Evolutionary conservation across 202 grass and related monocot species (phyloP).

Genomic region (Digitaria exilis): DNA sequence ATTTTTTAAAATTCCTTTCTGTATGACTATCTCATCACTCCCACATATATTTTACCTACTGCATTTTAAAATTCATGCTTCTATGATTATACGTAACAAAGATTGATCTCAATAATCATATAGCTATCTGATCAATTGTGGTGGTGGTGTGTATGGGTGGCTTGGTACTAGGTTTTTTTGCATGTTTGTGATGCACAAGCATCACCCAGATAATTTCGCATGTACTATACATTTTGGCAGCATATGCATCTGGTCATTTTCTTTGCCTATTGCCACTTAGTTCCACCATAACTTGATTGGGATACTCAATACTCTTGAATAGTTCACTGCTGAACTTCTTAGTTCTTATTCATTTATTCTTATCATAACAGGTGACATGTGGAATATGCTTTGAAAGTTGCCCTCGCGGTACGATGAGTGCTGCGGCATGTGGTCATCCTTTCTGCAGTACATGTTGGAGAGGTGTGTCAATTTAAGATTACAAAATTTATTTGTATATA

Average conservation of each 20-base stretch:
- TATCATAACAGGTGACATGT: slow-evolving; percentile 77
- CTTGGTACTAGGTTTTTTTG: background rate
- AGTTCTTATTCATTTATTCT: slow-evolving; percentile 15
- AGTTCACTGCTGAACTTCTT: slow-evolving; percentile 23
- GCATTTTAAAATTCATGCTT: slow-evolving; percentile 12
- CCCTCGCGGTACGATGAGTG: slow-evolving; percentile 61
- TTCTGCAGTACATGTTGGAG: slow-evolving; percentile 91
- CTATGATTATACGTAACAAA: slow-evolving; percentile 2
- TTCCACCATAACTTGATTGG: background rate
- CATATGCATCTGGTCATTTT: slow-evolving; percentile 15
- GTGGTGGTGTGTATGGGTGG: too few relatives aligned
- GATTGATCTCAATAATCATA: slow-evolving; percentile 8
- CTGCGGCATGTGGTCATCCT: slow-evolving; percentile 90
- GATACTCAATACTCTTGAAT: background rate
- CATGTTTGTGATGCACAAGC: background rate
- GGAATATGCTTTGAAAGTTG: slow-evolving; percentile 98
- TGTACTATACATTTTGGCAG: slow-evolving; percentile 4
- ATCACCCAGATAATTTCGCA: background rate
- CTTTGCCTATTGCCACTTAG: background rate
- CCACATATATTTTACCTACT: background rate
- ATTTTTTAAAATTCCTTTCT: background rate
- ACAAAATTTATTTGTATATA: slow-evolving; percentile 19
- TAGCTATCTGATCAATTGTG: background rate
- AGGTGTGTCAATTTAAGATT: slow-evolving; percentile 59
- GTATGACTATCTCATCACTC: background rate